phyloP scores from a whole-genome alignment of 768 basidiomycete species.

The Favolaschia claudopus region DNA sequence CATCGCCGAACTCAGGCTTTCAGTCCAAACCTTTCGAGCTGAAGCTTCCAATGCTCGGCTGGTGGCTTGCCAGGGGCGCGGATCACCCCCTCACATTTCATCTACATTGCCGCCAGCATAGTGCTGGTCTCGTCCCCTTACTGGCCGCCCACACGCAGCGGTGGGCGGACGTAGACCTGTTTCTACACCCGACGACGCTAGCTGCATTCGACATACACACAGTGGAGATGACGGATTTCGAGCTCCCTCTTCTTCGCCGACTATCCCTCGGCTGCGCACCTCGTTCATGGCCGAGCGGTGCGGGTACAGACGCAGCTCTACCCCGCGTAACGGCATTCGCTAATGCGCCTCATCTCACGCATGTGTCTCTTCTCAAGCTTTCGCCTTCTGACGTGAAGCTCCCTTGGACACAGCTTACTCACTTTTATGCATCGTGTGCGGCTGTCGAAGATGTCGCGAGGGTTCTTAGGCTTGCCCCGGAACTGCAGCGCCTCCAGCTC shows the following conservation, averaged over 20 bases:
- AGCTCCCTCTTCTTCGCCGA: conserved; percentile 1
- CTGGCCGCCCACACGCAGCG: not conserved
- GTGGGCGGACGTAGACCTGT: conserved; percentile 1
- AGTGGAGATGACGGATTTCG: too few relatives aligned
- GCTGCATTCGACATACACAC: not conserved
- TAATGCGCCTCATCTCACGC: not conserved
- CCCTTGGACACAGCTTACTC: conserved; percentile 4
- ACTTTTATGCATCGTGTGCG: not conserved
- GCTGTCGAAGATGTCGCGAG: not conserved
- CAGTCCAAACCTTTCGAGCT: not conserved
- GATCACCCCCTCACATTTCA: conserved; percentile 1
- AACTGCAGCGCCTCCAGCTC: not conserved
- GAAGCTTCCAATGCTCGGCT: not conserved
- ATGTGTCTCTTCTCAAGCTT: conserved; percentile 3
- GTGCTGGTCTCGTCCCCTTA: not conserved
- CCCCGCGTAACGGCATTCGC: conserved; percentile 3
- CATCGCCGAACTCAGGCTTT: too few relatives aligned
- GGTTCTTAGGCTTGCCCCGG: not conserved
- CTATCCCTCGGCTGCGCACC: conserved; percentile 1
- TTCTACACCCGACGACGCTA: conserved; percentile 1
- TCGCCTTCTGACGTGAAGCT: not conserved
- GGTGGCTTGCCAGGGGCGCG: not conserved
- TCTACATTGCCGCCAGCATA: conserved; percentile 4
- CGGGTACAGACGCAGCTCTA: too few relatives aligned
- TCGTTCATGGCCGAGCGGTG: too few relatives aligned